Evolutionary conservation across 441 rosid genomes (phyloP).

Genomic region (Adansonia gregorii): DNA sequence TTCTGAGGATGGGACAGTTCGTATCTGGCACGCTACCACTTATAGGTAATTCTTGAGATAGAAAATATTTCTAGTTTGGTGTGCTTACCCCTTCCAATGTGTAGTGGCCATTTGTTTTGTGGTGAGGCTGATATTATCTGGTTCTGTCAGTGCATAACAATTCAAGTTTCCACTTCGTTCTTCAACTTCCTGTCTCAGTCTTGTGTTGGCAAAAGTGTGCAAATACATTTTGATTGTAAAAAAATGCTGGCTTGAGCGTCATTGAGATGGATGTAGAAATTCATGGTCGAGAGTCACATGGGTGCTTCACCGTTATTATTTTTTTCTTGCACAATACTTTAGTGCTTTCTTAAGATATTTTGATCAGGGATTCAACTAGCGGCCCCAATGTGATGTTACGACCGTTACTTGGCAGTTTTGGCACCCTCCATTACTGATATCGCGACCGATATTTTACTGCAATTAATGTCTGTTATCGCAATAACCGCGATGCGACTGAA

Average conservation of each 20-base stretch:
- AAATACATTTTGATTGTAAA: background rate
- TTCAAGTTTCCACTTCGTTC: constrained; percentile 9
- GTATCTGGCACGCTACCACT: constrained; percentile 71
- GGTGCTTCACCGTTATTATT: background rate
- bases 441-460: too few relatives aligned
- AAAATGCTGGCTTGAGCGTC: too few relatives aligned
- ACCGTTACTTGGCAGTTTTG: too few relatives aligned
- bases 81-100: background rate
- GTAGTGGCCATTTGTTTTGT: background rate
- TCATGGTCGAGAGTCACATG: background rate
- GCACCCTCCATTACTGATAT: too few relatives aligned
- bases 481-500: too few relatives aligned
- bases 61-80: constrained; percentile 9
- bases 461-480: too few relatives aligned
- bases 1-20: constrained; percentile 81
- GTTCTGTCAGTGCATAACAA: background rate
- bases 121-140: background rate
- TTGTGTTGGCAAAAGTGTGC: constrained; percentile 8
- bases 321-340: background rate
- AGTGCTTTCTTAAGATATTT: background rate
- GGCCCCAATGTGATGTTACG: too few relatives aligned
- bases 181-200: background rate
- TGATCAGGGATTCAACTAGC: background rate
- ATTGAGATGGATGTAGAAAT: constrained; percentile 8
- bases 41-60: constrained; percentile 49